Evolutionary conservation across 805 yeast genomes (phyloP).

Genomic region (Saccharomyces paradoxus): DNA sequence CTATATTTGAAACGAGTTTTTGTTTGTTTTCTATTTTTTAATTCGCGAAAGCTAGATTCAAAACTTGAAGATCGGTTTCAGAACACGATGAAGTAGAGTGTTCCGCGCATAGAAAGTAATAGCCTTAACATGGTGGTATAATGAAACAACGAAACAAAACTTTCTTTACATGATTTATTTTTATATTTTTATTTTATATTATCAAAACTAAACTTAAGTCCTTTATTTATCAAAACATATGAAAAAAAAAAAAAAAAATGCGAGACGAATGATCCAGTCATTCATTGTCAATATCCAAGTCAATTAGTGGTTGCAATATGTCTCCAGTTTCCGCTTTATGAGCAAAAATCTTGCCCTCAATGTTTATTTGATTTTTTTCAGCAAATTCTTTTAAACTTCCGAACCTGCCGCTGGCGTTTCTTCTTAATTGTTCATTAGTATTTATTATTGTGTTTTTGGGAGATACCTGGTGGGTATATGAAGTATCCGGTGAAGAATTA

Average conservation of each 20-base stretch:
- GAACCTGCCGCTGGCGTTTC: constrained; percentile 19
- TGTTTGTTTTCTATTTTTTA: not conserved
- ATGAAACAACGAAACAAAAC: not conserved
- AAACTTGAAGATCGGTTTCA: not conserved
- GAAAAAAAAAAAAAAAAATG: not conserved
- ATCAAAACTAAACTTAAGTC: not conserved
- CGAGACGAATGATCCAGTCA: not conserved
- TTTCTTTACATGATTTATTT: not conserved
- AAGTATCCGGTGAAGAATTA: not conserved
- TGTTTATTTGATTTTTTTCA: constrained; percentile 10
- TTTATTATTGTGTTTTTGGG: constrained; percentile 12
- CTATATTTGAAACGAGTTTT: not conserved
- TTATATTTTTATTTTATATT: not conserved
- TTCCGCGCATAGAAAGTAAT: not conserved
- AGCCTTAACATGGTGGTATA: not conserved
- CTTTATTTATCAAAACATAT: not conserved
- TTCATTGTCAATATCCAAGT: constrained; percentile 6
- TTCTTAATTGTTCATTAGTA: constrained; percentile 24
- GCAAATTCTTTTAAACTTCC: constrained; percentile 17
- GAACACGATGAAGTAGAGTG: not conserved
- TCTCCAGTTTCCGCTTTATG: constrained; percentile 18
- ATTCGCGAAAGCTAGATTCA: not conserved
- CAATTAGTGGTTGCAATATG: constrained; percentile 12
- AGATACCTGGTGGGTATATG: constrained; percentile 8
- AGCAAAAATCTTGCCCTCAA: constrained; percentile 18